Conservation (phyloP, 345 rosid genomes). For the Toxicodendron radicans region DNA sequence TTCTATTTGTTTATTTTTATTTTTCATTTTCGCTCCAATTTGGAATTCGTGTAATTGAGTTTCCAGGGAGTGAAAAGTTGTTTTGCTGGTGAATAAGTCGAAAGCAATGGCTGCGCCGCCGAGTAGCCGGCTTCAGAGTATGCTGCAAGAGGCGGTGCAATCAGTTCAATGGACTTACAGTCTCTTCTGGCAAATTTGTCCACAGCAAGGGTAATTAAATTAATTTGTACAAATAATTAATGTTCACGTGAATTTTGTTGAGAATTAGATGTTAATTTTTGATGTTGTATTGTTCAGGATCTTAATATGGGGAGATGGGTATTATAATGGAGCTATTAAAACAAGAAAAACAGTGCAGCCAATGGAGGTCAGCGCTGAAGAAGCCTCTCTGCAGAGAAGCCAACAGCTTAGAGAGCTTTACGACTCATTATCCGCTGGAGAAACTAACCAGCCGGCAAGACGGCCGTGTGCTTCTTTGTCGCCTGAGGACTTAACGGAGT, state of each 20-base stretch:
- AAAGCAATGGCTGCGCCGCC: constrained; percentile 50
- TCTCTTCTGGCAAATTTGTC: constrained; percentile 91
- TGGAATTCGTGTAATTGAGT: neutral
- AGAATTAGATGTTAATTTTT: neutral
- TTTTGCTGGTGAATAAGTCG: neutral
- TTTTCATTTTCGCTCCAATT: constrained; percentile 1
- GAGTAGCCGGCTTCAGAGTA: constrained; percentile 56
- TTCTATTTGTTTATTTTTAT: neutral
- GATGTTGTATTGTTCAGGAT: constrained; percentile 37
- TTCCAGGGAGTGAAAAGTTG: neutral
- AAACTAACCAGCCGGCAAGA: constrained; percentile 62
- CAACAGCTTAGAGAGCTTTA: constrained; percentile 95
- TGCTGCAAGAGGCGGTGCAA: constrained; percentile 83
- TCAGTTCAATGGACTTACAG: constrained; percentile 95
- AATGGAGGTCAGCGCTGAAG: constrained; percentile 85
- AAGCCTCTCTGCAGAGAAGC: constrained; percentile 86
- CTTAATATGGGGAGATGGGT: constrained; percentile 88
- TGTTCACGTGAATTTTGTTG: too few species aligned
- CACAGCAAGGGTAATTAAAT: constrained; percentile 75
- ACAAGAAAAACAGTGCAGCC: constrained; percentile 96
- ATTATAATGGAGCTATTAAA: constrained; percentile 95
- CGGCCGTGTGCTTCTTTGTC: constrained; percentile 84
- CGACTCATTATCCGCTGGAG: constrained; percentile 76
- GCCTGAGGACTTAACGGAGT: constrained; percentile 93
- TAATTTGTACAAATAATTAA: neutral